Evolutionary conservation across 495 filamentous ascomycete species (phyloP).

Genomic region (Usnea hakonensis): DNA sequence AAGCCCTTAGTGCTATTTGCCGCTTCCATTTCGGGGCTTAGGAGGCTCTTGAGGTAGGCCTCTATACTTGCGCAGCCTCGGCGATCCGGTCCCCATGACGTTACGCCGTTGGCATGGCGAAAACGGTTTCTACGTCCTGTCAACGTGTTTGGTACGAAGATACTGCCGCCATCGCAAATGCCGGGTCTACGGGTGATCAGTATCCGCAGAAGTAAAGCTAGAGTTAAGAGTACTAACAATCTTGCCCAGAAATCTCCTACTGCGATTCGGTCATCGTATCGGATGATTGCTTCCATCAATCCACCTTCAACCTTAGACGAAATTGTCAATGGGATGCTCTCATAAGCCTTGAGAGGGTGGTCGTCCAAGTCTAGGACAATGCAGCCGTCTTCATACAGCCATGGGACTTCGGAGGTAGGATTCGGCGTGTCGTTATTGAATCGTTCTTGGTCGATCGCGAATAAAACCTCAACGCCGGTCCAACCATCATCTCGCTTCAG

Average conservation of each 20-base stretch:
- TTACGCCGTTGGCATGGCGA: no score
- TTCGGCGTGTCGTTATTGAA: no score
- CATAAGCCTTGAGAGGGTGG: neutral
- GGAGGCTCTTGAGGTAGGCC: no score
- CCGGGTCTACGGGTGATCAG: neutral
- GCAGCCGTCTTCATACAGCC: neutral
- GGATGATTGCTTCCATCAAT: neutral
- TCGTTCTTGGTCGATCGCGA: neutral
- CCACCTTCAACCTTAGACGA: neutral
- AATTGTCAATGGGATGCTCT: neutral
- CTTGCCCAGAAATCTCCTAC: neutral
- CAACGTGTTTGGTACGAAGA: neutral
- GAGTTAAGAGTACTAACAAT: neutral
- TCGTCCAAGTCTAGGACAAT: neutral
- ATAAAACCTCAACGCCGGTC: neutral
- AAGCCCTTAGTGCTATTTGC: neutral
- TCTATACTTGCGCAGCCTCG: no score
- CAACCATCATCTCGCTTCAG: neutral
- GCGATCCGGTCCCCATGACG: no score
- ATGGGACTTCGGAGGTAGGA: neutral
- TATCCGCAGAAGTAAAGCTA: neutral
- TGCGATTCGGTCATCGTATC: neutral
- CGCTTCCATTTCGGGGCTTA: no score
- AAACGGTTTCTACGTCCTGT: neutral
- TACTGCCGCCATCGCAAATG: neutral